Evolutionary conservation across 129 eudicot species (phyloP).

Genomic region (Oenanthe sinensis): DNA sequence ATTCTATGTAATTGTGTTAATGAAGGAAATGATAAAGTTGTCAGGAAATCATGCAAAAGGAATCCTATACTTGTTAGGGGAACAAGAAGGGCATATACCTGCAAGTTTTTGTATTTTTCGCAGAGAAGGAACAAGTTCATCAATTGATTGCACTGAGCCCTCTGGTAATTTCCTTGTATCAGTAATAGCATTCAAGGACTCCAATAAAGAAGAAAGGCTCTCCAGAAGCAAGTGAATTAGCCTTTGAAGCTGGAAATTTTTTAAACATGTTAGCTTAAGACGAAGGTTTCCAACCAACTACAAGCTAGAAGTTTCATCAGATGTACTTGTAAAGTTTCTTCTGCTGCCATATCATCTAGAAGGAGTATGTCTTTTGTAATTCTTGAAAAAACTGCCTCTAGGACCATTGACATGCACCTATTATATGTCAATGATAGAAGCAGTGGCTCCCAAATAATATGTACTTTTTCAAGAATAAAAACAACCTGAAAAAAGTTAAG

Average conservation of each 20-base stretch:
- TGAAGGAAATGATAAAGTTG: not conserved
- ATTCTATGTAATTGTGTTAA: constrained; percentile 34
- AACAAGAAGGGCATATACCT: constrained; percentile 24
- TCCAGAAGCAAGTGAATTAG: constrained; percentile 68
- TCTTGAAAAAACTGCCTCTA: constrained; percentile 73
- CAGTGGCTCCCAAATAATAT: constrained; percentile 83
- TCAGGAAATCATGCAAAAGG: not conserved
- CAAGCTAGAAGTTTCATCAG: not conserved
- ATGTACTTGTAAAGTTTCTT: constrained; percentile 81
- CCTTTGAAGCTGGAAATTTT: constrained; percentile 70
- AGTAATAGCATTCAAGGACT: constrained; percentile 41
- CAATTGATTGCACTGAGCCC: constrained; percentile 21
- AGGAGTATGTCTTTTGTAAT: constrained; percentile 76
- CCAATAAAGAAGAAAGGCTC: constrained; percentile 56
- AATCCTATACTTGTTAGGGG: not conserved
- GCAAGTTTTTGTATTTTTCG: constrained; percentile 55
- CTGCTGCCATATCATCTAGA: constrained; percentile 95
- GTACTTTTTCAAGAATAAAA: constrained; percentile 93
- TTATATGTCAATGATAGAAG: constrained; percentile 64
- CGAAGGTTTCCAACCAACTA: not conserved
- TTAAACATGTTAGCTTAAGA: constrained; percentile 12
- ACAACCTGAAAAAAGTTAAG: constrained; percentile 45
- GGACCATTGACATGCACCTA: constrained; percentile 50
- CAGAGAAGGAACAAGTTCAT: constrained; percentile 52
- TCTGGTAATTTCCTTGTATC: constrained; percentile 33